A percentile compares a stretch with the other conserved stretches of the same genome.
Evolutionary conservation across 768 basidiomycete genomes (phyloP).

Genomic region (Boletus speciosus): DNA sequence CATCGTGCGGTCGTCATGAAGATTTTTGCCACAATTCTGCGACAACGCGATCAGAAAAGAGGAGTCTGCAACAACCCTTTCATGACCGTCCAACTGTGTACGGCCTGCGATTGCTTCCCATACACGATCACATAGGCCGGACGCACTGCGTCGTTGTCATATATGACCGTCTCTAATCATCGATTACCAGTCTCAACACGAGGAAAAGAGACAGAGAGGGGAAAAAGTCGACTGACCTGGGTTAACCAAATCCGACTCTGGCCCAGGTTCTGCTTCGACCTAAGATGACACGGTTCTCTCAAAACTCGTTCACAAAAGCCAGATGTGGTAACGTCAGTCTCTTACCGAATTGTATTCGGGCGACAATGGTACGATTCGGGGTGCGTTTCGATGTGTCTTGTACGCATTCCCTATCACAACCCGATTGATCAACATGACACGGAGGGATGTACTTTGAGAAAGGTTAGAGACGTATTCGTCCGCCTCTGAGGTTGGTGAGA

Average conservation of each 20-base stretch:
- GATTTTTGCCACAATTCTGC: background rate
- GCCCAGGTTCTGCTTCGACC: constrained; percentile 14
- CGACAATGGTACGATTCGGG: constrained; percentile 8
- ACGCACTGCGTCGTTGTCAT: constrained; percentile 14
- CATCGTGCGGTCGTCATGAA: background rate
- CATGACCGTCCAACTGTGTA: background rate
- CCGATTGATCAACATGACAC: constrained; percentile 10
- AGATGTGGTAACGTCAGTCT: background rate
- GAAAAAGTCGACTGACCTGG: background rate
- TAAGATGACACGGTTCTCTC: background rate
- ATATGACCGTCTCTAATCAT: constrained; percentile 12
- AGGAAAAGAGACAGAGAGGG: background rate
- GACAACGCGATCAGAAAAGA: background rate
- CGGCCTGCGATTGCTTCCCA: constrained; percentile 1
- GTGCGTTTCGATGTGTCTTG: constrained; percentile 9
- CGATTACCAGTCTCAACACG: background rate
- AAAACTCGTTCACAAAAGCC: background rate
- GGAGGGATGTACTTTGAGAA: constrained; percentile 7
- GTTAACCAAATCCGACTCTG: constrained; percentile 15
- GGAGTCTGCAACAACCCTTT: constrained; percentile 1
- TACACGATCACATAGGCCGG: constrained; percentile 12
- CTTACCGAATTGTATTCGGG: constrained; percentile 8
- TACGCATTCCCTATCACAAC: constrained; percentile 8
- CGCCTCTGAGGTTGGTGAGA: constrained; percentile 10
- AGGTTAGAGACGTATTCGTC: constrained; percentile 17